Percentiles rank a stretch among this genome's conserved stretches.
phyloP scores from a whole-genome alignment of 1,284 basidiomycete genomes.

The Trametes polyzona region DNA sequence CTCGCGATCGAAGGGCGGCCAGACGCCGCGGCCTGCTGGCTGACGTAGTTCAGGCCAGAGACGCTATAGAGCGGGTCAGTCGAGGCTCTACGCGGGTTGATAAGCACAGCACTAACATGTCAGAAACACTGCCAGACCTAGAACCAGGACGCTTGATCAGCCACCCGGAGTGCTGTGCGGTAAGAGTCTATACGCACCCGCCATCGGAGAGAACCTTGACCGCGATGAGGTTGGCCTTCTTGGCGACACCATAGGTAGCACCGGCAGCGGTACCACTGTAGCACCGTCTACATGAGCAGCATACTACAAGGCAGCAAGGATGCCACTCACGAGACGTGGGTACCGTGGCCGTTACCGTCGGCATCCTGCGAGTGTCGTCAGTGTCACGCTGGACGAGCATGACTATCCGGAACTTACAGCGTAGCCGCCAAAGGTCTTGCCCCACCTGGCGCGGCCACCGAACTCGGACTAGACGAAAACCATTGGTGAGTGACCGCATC shows the following conservation, averaged over 20 bases:
- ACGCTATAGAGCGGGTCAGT: conserved; percentile 40
- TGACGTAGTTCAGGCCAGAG: conserved; percentile 49
- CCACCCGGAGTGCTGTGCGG: conserved; percentile 45
- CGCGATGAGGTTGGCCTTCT: conserved; percentile 66
- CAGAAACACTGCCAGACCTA: conserved; percentile 43
- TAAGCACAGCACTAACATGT: conserved; percentile 21
- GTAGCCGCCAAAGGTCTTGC: conserved; percentile 49
- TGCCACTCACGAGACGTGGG: conserved; percentile 43
- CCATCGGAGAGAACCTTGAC: conserved; percentile 75
- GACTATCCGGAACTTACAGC: conserved; percentile 12
- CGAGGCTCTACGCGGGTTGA: neutral
- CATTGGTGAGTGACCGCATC: neutral
- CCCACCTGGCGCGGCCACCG: conserved; percentile 71
- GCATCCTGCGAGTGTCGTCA: conserved; percentile 48
- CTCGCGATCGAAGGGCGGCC: conserved; percentile 68
- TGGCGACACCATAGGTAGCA: conserved; percentile 70
- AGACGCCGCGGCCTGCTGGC: conserved; percentile 46
- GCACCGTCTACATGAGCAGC: conserved; percentile 46
- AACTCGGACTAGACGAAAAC: conserved; percentile 50
- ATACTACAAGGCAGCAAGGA: conserved; percentile 29
- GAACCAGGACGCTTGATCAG: conserved; percentile 40
- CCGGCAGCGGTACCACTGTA: conserved; percentile 56
- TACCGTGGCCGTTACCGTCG: conserved; percentile 62
- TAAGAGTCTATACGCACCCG: conserved; percentile 42
- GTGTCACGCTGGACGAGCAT: too few species aligned